Base-by-base conservation (phyloP, 1,284 basidiomycete species). In the Phellopilus nigrolimitatus region DNA sequence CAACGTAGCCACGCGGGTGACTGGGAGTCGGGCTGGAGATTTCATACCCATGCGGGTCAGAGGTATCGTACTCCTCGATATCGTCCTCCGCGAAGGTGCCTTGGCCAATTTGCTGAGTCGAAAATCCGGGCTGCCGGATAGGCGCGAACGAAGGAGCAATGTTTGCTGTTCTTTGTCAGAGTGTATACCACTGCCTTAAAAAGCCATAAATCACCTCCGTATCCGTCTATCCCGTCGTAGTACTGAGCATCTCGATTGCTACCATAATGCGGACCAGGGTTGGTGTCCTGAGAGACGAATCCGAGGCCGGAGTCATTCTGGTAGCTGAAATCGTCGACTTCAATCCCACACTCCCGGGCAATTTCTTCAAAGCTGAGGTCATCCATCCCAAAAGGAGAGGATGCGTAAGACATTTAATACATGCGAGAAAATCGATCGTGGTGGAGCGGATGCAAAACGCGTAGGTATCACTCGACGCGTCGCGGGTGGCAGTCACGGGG, bases 21-120 rank as follows among this genome's bases (percentile, higher is more conserved):
- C 24, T 27, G 13, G 53, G 47, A 10, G 48, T 45, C 17, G 47
- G 53, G 31, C 53, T 54, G 17, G 48, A 49, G 19, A 30, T 21
- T 10, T 19, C 34, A 25, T 37, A 27, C 6, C 36, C 37, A 31
- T 30, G 30, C 13, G 22, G 22, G 24, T 49, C 47, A n/a, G 48
- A 54, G n/a, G 44, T 40, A 3, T 43, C 33, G 30, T 13, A 25
- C 2, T 36, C 30, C 4, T 48, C 33, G 15, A 48, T 43, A 6
- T 48, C 46, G 12, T 47, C 45, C 15, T 53, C 31, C 13, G 47
- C 5, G 5, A 28, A 38, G 4, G 9, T 8, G 10, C 37, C n/a
- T 21, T 52, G 36, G 7, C 22, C 17, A 28, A n/a, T 19, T 22
- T 24, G 17, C 21, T 19, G 34, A 8, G 22, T 24, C 15, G 9